Evolutionary conservation across 176 grass and related monocot genomes (phyloP).

Genomic region (Saccharum spontaneum): DNA sequence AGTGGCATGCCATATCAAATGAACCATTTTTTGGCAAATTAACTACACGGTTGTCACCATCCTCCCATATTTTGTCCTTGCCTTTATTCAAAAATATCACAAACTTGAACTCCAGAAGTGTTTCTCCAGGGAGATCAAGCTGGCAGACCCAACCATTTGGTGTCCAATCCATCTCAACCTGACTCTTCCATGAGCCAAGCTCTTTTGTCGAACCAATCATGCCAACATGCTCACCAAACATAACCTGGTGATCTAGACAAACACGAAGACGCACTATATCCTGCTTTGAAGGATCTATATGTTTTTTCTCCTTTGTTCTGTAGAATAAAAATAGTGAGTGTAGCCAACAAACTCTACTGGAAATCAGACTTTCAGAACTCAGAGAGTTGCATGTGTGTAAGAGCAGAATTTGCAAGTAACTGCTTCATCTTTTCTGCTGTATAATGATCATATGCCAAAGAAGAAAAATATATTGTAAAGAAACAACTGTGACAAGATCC

Average conservation of each 20-base stretch:
- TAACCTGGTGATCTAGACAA: slow-evolving; percentile 74
- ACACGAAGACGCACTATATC: slow-evolving; percentile 47
- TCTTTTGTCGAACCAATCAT: slow-evolving; percentile 70
- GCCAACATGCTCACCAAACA: slow-evolving; percentile 86
- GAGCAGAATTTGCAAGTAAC: background rate
- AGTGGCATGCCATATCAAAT: slow-evolving; percentile 66
- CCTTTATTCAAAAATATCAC: slow-evolving; percentile 55
- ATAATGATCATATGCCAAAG: background rate
- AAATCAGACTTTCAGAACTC: slow-evolving; percentile 3
- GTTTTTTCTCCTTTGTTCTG: slow-evolving; percentile 59
- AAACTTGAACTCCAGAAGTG: slow-evolving; percentile 75
- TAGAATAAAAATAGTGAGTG: slow-evolving; percentile 4
- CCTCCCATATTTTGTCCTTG: slow-evolving; percentile 76
- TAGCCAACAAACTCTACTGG: background rate
- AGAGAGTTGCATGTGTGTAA: background rate
- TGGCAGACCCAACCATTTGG: slow-evolving; percentile 73
- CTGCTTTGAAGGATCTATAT: slow-evolving; percentile 13
- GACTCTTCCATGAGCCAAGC: slow-evolving; percentile 75
- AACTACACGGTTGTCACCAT: slow-evolving; percentile 59
- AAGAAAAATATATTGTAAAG: background rate
- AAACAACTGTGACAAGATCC: background rate
- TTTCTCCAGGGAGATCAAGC: slow-evolving; percentile 54
- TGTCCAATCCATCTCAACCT: slow-evolving; percentile 68
- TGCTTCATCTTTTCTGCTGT: background rate
- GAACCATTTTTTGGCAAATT: slow-evolving; percentile 59